Evolutionary conservation across 257 asterid species (phyloP), one percentile per base, ranked within the genome.

Genomic region (Thymus quinquecostatus): DNA sequence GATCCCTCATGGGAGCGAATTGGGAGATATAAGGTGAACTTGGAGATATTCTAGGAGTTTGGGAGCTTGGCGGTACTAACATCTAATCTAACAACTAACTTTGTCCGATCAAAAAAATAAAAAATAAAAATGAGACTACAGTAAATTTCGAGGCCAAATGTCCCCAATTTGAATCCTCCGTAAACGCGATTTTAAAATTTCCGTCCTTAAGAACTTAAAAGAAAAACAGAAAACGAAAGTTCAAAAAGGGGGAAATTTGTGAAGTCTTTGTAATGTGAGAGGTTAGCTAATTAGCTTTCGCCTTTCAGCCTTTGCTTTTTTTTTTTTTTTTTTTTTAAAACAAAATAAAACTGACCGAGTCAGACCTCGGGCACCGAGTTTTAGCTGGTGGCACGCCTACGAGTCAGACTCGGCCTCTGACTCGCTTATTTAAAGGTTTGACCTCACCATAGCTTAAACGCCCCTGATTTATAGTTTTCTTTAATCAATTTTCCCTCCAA

Each of bases 371-470:
- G 72, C 33, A 30, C 12, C 47, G 85, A 80, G 83, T 71, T 36
- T 63, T 67, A 72, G 75, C 71, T 64, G 81, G 78, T 21, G 78
- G 83, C 85, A 78, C 75, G 83, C 83, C 70, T 56, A 44, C 81
- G 85, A 75, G 82, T 78, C 81, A 64, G 74, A 77, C 27, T n/a
- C 3, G 30, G 62, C 57, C 55, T 50, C 81, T 77, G 81, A 70
- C 79, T 71, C 82, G 54, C 44, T 78, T 74, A 72, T 41, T 75
- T 80, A 71, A 82, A 80, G 82, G 83, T 85, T 85, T 82, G 87
- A 80, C 89, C 79, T 69, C 77, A 56, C 41, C 47, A 8, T 43
- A 9, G 8, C 2, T 55, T 60, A 79, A 73, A 73, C 78, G 82
- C 74, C 9, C 75, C 11, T 38, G 60, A 77, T 79, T 66, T 43